phyloP scores from a whole-genome alignment of 345 rosid species.

The sweet orange (Citrus sinensis) region DVS_A1.0 CM039162.1:26134001-26134500 shows the following conservation, averaged over 20 bases:
- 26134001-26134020: conserved; percentile 69
- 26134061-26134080: conserved; percentile 72
- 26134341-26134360: neutral
- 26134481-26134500: neutral
- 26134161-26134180: neutral
- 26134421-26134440: neutral
- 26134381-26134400: conserved; percentile 21
- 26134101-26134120: conserved; percentile 7
- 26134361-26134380: conserved; percentile 1
- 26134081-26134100: neutral
- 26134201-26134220: neutral
- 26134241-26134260: neutral
- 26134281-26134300: neutral
- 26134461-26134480: neutral
- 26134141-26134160: neutral
- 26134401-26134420: neutral
- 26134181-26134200: neutral
- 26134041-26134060: conserved; percentile 60
- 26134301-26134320: neutral
- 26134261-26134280: neutral
- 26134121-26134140: neutral
- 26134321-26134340: neutral
- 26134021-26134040: conserved; percentile 53
- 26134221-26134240: neutral
- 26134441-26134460: neutral